A percentile compares a stretch with the other conserved stretches of the same genome.
phyloP scores from a whole-genome alignment of 73 alveolate species.

The Paramecium biaurelia region DNA sequence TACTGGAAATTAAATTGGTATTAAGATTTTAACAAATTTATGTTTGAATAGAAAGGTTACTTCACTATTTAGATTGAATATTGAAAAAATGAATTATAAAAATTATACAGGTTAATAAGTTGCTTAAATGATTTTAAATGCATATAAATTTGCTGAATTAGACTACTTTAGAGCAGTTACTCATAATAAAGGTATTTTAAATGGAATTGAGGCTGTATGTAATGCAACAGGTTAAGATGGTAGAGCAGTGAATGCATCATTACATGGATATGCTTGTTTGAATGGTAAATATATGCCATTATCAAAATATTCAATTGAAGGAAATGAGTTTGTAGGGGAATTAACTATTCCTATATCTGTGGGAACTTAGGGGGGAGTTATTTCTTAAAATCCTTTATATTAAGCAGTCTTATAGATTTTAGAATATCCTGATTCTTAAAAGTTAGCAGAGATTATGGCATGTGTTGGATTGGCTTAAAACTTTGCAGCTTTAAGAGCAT shows the following conservation, averaged over 20 bases:
- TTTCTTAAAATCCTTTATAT: slow-evolving; percentile 87
- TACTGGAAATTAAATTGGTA: slow-evolving; percentile 81
- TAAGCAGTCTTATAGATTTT: slow-evolving; percentile 70
- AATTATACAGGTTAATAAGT: slow-evolving; percentile 85
- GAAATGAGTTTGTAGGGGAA: slow-evolving; percentile 75
- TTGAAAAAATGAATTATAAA: slow-evolving; percentile 82
- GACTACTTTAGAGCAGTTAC: slow-evolving; percentile 94
- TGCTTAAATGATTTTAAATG: slow-evolving; percentile 86
- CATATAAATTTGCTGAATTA: slow-evolving; percentile 86
- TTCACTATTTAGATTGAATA: slow-evolving; percentile 83
- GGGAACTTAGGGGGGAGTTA: slow-evolving; percentile 96
- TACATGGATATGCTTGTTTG: slow-evolving; percentile 93
- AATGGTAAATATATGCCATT: slow-evolving; percentile 85
- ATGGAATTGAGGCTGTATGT: slow-evolving; percentile 98
- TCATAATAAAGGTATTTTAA: slow-evolving; percentile 97
- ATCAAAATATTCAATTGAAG: slow-evolving; percentile 81
- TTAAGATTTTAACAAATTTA: slow-evolving; percentile 91
- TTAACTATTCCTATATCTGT: slow-evolving; percentile 93
- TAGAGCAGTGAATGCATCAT: slow-evolving; percentile 96
- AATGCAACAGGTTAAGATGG: slow-evolving; percentile 97
- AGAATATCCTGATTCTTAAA: slow-evolving; percentile 83
- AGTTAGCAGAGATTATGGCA: slow-evolving; percentile 83
- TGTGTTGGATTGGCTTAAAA: slow-evolving; percentile 95
- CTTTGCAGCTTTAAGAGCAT: slow-evolving; percentile 96
- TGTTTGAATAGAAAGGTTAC: slow-evolving; percentile 91